Base-by-base conservation (phyloP, 1,284 basidiomycete species). In the Phylloboletellus chloephorus region DNA sequence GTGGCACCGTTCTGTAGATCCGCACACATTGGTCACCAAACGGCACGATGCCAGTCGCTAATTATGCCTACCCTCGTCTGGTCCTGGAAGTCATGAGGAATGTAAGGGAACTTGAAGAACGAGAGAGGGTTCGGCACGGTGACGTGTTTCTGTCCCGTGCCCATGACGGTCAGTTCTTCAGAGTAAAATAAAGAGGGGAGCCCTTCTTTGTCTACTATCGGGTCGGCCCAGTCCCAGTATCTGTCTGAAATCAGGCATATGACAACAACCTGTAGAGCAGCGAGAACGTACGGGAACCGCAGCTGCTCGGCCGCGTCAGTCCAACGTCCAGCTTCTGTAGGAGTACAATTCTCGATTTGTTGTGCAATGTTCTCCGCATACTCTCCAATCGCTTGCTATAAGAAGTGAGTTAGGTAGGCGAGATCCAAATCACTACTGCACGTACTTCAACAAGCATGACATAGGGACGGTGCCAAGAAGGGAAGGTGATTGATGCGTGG, bases 391-490 rank as follows among this genome's bases (percentile, higher is more conserved):
- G 41, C 46, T 57, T 58, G 53, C 53, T 56, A 25, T 20, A 16
- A 17, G 17, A 10, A 26, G 13, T 23, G 2, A 6, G 13, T 46
- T 21, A 26, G 15, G 13, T 8, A 15, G 2, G 7, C 4, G 21
- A 13, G 9, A 16, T 10, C 5, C 8, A 12, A 16, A n/a, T 11
- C 3, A 21, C 8, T 31, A 3, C 13, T 32, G 7, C 11, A 32
- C 40, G 5, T 28, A 60, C 54, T 34, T 56, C 54, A n/a, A 60
- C 25, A n/a, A 60, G 48, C 53, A 56, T 44, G 4, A 60, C 19
- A 30, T 56, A 60, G 15, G 57, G 55, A 8, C 57, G 57, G 22
- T 56, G 54, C 57, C 57, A 56, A 31, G 55, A 35, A 20, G 52
- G 43, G 23, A 56, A 56, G 16, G 55, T 44, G 28, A 59, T 23